phyloP scores from a whole-genome alignment of 2,329 filamentous ascomycete genomes.

The Fusarium circinatum region DNA sequence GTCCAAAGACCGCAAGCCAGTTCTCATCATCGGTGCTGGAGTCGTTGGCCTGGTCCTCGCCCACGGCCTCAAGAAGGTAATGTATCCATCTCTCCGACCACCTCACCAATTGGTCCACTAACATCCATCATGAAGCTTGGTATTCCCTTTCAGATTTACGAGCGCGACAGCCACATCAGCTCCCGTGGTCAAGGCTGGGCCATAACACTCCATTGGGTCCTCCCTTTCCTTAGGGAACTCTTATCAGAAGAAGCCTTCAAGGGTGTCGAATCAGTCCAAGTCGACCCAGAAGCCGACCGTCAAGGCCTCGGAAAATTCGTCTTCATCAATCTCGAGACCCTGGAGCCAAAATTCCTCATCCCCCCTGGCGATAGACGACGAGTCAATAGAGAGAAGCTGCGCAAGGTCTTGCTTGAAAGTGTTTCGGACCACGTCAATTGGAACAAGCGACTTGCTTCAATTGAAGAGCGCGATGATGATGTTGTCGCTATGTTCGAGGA shows the following conservation, averaged over 20 bases:
- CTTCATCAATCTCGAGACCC: neutral
- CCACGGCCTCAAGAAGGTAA: conserved; percentile 5
- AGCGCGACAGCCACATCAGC: neutral
- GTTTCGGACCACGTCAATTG: neutral
- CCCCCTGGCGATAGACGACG: conserved; percentile 2
- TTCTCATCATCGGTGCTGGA: conserved; percentile 9
- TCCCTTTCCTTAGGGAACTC: neutral
- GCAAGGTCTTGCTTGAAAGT: neutral
- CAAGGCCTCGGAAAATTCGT: conserved; percentile 14
- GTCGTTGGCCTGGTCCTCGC: conserved; percentile 14
- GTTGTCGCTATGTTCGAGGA: neutral
- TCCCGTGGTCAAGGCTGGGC: conserved; percentile 11
- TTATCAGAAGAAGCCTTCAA: neutral
- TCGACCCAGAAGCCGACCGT: conserved; percentile 3
- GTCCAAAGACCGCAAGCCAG: conserved; percentile 16
- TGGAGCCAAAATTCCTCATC: conserved; percentile 4
- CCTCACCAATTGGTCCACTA: neutral
- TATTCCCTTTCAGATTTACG: conserved; percentile 2
- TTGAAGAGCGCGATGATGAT: neutral
- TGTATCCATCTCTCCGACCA: rapidly evolving
- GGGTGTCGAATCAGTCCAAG: neutral
- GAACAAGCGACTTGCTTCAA: conserved; percentile 3
- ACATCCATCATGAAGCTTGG: neutral
- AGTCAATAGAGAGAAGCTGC: conserved; percentile 9
- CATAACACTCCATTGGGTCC: conserved; percentile 13